A percentile compares a stretch with the other conserved stretches of the same genome.
These are phyloP conservation scores for Suhomyces faveliae DNA, from an alignment of 805 yeast genomes.

Conservation along the genomic window DNA sequence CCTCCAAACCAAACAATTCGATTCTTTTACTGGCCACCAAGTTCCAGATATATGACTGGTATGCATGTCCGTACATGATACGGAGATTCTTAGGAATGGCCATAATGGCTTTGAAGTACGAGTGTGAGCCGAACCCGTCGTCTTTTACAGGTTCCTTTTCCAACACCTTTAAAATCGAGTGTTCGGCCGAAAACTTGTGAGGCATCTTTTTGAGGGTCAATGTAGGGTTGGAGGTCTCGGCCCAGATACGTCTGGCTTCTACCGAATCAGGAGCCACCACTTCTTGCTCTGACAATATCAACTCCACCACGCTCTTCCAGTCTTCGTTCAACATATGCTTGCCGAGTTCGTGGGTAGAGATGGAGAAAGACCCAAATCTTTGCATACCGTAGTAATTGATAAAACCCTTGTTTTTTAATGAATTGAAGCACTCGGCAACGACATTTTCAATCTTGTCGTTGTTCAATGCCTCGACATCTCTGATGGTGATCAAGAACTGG, in stretches of 20 bases:
- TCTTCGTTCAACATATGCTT: constrained; percentile 63
- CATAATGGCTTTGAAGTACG: constrained; percentile 80
- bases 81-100: constrained; percentile 89
- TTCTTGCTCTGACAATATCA: constrained; percentile 83
- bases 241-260: constrained; percentile 84
- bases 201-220: constrained; percentile 79
- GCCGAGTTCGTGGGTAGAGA: constrained; percentile 89
- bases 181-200: constrained; percentile 81
- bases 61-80: constrained; percentile 96
- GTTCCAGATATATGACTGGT: constrained; percentile 96
- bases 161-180: constrained; percentile 62
- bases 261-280: constrained; percentile 77
- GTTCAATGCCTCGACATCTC: constrained; percentile 55
- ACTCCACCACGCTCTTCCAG: constrained; percentile 77
- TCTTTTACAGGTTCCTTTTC: constrained; percentile 48
- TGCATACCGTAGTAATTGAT: constrained; percentile 98
- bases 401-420: constrained; percentile 69
- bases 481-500: constrained; percentile 79
- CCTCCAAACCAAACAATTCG: constrained; percentile 62
- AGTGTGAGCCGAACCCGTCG: constrained; percentile 44
- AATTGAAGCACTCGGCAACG: constrained; percentile 51
- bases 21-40: constrained; percentile 75
- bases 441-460: constrained; percentile 41
- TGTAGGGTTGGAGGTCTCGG: constrained; percentile 62
- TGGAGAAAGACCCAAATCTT: constrained; percentile 92